A percentile compares a stretch with the other conserved stretches of the same genome.
phyloP scores from a whole-genome alignment of 2,329 filamentous ascomycete genomes.

The Emergomyces orientalis region DNA sequence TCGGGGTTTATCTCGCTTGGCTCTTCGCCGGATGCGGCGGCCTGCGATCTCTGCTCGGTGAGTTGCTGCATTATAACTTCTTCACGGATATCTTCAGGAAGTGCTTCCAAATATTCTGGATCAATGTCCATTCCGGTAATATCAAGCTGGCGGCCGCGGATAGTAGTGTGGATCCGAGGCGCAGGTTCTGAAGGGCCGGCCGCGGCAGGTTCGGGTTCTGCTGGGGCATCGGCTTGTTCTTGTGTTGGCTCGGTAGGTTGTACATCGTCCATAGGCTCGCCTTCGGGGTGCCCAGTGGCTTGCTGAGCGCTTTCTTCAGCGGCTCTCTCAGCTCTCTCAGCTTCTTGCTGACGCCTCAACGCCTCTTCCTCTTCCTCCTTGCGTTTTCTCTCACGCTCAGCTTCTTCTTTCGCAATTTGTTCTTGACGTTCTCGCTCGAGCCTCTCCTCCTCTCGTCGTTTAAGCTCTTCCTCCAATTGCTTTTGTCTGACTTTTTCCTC shows the following conservation, averaged over 20 bases:
- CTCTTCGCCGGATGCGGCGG: slow-evolving; percentile 60
- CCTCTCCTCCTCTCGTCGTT: slow-evolving; percentile 53
- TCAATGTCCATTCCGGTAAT: slow-evolving; percentile 94
- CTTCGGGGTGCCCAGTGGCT: slow-evolving; percentile 23
- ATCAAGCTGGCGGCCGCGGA: slow-evolving; percentile 79
- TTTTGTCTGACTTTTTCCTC: slow-evolving; percentile 63
- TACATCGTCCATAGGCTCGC: slow-evolving; percentile 68
- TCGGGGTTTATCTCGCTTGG: slow-evolving; percentile 65
- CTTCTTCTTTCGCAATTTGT: slow-evolving; percentile 57
- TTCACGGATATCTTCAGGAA: slow-evolving; percentile 93
- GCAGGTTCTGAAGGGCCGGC: slow-evolving; percentile 42
- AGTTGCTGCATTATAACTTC: slow-evolving; percentile 91
- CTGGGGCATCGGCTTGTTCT: slow-evolving; percentile 26
- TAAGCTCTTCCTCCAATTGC: slow-evolving; percentile 47
- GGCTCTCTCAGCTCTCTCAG: slow-evolving; percentile 43
- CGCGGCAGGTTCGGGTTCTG: slow-evolving; percentile 32
- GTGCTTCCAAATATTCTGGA: slow-evolving; percentile 83
- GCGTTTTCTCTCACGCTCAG: slow-evolving; percentile 60
- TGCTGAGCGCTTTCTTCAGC: slow-evolving; percentile 34
- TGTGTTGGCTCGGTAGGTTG: slow-evolving; percentile 43
- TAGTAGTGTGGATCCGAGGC: slow-evolving; percentile 65
- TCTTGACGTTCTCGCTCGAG: slow-evolving; percentile 53
- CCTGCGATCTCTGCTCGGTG: slow-evolving; percentile 70
- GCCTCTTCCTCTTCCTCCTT: slow-evolving; percentile 62
- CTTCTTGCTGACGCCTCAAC: slow-evolving; percentile 45